Evolutionary conservation across 306 rosid genomes (phyloP), one percentile per base, ranked within the genome.

Genomic region (Fagus crenata): DNA sequence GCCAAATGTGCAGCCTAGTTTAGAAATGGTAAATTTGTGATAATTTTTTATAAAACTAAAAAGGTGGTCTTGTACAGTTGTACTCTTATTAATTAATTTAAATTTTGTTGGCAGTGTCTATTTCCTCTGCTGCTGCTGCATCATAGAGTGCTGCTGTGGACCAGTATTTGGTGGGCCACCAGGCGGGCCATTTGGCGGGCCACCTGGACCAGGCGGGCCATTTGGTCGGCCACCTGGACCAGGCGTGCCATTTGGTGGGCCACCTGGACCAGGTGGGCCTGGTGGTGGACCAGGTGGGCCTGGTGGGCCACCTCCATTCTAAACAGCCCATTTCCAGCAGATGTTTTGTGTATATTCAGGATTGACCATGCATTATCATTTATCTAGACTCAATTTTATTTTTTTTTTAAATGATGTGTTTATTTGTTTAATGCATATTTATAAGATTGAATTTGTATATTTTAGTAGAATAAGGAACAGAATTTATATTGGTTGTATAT

Each of bases 61-160:
- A 46, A 46, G 5, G 0, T 46, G 14, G 1, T 9, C 51, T 11
- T 46, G 13, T 2, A 46, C 14, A 7, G 28, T 22, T 22, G 28
- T 22, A 22, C 6, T 4, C 4, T 17, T 42, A 36, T 60, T 33
- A 63, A 15, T 28, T 6, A 1, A 37, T 15, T 9, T 43, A 11
- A 31, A 9, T 70, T 49, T 70, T 49, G 39, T 46, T 70, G 58
- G 60, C 74, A 70, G 74, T 70, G 31, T 49, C 9, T 43, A 70
- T 51, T 9, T 70, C 74, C 59, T 70, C 49, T 70, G 42, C 12
- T 70, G 74, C 40, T 70, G 74, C 74, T 70, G 74, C 49, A 65
- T 65, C 32, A 2, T 65, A 1, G 71, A 65, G 71, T 6, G 49
- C 59, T 43, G 74, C 60, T 70, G 74, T 5, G 74, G 74, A 14